Percentiles rank a stretch among this genome's conserved stretches.
Evolutionary conservation across 129 eudicot genomes (phyloP).

Genomic region (Flaveria ramosissima): DNA sequence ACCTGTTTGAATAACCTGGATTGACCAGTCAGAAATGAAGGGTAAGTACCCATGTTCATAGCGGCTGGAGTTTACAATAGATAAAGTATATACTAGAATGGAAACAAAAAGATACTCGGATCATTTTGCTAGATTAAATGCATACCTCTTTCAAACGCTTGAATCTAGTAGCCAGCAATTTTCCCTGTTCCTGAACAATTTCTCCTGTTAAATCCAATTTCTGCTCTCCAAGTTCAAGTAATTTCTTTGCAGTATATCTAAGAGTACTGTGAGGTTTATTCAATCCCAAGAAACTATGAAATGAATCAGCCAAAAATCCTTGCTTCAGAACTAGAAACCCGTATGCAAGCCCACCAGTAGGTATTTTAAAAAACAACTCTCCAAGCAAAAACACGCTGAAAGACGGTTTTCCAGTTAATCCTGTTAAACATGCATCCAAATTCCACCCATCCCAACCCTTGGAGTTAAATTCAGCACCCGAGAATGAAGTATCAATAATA

Average conservation of each 20-base stretch:
- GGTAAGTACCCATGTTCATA: neutral
- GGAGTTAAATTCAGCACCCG: constrained; percentile 60
- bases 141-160: constrained; percentile 73
- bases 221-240: constrained; percentile 70
- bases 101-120: neutral
- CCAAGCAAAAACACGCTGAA: constrained; percentile 80
- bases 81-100: neutral
- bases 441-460: constrained; percentile 61
- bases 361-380: constrained; percentile 70
- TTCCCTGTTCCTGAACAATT: constrained; percentile 48
- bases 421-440: constrained; percentile 52
- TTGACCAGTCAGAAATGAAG: neutral
- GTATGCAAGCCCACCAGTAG: constrained; percentile 81
- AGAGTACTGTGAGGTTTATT: constrained; percentile 83
- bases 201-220: constrained; percentile 40
- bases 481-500: constrained; percentile 82
- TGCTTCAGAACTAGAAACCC: constrained; percentile 76
- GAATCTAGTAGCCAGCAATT: constrained; percentile 53
- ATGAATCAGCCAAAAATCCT: constrained; percentile 58
- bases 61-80: constrained; percentile 14
- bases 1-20: neutral
- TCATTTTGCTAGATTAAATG: neutral
- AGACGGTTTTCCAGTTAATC: constrained; percentile 44
- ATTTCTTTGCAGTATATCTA: constrained; percentile 72
- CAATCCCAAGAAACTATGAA: constrained; percentile 67